A percentile compares a stretch with the other conserved stretches of the same genome.
phyloP scores from a whole-genome alignment of 495 filamentous ascomycete species.

The Aspergillus funiculosus region DNA sequence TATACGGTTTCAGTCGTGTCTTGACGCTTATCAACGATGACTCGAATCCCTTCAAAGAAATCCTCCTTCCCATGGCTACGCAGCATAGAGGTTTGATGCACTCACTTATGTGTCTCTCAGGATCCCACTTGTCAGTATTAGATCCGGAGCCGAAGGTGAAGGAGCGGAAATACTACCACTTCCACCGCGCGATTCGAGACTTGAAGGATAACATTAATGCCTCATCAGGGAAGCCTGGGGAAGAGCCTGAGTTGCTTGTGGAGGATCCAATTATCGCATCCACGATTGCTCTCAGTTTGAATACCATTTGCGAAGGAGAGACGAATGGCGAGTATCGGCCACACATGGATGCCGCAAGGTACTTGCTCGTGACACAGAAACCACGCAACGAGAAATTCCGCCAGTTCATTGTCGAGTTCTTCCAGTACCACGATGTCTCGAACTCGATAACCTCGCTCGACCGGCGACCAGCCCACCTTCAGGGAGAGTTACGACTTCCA shows the following conservation, averaged over 20 bases:
- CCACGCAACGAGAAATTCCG: conserved; percentile 60
- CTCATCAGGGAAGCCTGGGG: conserved; percentile 21
- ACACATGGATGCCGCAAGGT: conserved; percentile 72
- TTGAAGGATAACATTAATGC: conserved; percentile 42
- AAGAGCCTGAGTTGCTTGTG: conserved; percentile 37
- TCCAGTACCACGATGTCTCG: conserved; percentile 82
- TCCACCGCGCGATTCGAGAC: conserved; percentile 42
- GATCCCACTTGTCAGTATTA: conserved; percentile 63
- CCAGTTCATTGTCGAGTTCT: conserved; percentile 86
- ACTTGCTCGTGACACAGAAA: conserved; percentile 56
- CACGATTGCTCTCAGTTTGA: conserved; percentile 76
- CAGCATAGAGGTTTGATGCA: conserved; percentile 86
- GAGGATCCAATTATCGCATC: conserved; percentile 63
- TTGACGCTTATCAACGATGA: conserved; percentile 79
- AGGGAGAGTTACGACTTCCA: conserved; percentile 60
- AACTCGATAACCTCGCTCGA: conserved; percentile 71
- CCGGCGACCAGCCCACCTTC: conserved; percentile 47
- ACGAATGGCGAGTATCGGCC: conserved; percentile 71
- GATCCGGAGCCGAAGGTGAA: conserved; percentile 41
- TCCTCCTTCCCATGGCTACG: conserved; percentile 79
- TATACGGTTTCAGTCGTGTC: conserved; percentile 70
- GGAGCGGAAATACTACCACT: conserved; percentile 46
- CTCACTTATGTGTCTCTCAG: conserved; percentile 79
- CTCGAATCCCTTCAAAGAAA: conserved; percentile 83
- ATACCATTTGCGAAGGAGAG: conserved; percentile 74